Conservation (phyloP, 2,329 filamentous ascomycete genomes). For the Ophiostoma sp. region DNA sequence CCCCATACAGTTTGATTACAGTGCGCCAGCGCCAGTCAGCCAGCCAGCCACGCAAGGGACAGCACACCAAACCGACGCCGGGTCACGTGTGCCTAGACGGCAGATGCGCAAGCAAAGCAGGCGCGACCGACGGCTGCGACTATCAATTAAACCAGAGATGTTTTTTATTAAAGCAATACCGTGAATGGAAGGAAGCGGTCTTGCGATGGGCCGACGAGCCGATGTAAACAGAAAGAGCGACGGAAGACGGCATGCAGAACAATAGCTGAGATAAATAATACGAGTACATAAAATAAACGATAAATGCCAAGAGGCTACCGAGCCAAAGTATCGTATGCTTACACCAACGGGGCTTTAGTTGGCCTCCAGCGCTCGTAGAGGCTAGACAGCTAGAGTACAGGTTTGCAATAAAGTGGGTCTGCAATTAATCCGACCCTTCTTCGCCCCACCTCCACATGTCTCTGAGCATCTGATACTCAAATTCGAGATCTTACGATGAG, state of each 20-base stretch:
- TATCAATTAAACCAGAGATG: too few species aligned
- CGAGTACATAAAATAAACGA: neutral
- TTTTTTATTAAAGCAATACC: too few species aligned
- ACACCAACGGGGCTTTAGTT: too few species aligned
- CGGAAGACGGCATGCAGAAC: neutral
- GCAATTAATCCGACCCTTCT: neutral
- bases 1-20: slow-evolving; percentile 14
- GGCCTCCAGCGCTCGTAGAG: too few species aligned
- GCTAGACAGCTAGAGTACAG: neutral
- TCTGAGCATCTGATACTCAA: neutral
- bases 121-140: neutral
- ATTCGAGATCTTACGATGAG: neutral
- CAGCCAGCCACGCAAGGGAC: neutral
- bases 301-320: neutral
- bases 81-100: slow-evolving; percentile 18
- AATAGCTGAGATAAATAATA: too few species aligned
- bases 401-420: slow-evolving; percentile 11
- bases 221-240: neutral
- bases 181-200: too few species aligned
- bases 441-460: slow-evolving; percentile 11
- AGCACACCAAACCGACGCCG: slow-evolving; percentile 21
- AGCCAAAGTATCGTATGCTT: too few species aligned
- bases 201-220: too few species aligned
- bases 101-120: neutral
- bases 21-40: neutral